phyloP scores from a whole-genome alignment of 1,284 basidiomycete genomes.

The Coniferiporia weirii region DNA sequence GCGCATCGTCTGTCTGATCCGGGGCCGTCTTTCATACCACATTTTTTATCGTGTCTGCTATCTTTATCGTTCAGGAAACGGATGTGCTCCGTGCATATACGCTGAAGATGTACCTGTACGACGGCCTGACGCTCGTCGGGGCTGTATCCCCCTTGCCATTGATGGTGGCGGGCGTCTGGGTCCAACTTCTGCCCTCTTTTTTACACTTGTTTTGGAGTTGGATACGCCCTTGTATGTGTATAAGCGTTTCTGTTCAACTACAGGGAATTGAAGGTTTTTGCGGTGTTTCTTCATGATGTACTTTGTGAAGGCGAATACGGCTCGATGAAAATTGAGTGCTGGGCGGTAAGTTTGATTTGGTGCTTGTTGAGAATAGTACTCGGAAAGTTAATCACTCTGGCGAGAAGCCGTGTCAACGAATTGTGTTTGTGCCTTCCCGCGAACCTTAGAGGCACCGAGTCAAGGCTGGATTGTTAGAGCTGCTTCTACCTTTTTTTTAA shows the following conservation, averaged over 20 bases:
- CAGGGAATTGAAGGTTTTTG: not conserved
- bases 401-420: no score
- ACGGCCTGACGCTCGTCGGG: not conserved
- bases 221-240: not conserved
- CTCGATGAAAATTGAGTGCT: slow-evolving; percentile 10
- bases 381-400: no score
- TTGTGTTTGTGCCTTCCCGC: no score
- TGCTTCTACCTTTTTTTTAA: no score
- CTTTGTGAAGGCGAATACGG: not conserved
- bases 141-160: not conserved
- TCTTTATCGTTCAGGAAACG: slow-evolving; percentile 11
- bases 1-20: not conserved
- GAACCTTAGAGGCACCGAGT: no score
- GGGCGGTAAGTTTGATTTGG: not conserved
- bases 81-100: not conserved
- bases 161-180: not conserved
- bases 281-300: not conserved
- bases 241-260: not conserved
- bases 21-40: not conserved
- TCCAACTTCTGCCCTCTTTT: not conserved
- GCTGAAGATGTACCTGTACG: not conserved
- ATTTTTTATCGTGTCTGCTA: not conserved
- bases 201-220: not conserved
- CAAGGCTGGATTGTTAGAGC: no score
- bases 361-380: no score